phyloP scores from a whole-genome alignment of 306 rosid species.

The Prunus campanulata region DNA sequence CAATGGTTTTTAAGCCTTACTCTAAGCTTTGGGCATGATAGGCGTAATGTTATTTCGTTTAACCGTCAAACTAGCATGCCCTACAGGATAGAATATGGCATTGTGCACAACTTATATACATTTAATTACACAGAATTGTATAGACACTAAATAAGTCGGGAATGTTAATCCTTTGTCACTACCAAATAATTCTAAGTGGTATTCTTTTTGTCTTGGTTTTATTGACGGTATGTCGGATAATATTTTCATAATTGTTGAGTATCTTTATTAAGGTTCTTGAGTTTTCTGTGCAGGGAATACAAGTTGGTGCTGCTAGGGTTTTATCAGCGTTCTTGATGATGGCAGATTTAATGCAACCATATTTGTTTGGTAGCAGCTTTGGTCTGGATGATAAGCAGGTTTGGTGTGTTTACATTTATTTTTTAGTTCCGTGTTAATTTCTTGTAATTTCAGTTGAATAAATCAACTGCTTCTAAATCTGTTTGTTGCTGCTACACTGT shows the following conservation, averaged over 20 bases:
- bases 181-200: neutral
- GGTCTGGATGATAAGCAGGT: slow-evolving; percentile 79
- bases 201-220: neutral
- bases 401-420: slow-evolving; percentile 18
- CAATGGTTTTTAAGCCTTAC: neutral
- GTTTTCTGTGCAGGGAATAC: slow-evolving; percentile 62
- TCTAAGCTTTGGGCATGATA: neutral
- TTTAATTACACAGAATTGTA: neutral
- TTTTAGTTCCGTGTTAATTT: slow-evolving; percentile 19
- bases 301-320: slow-evolving; percentile 76
- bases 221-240: neutral
- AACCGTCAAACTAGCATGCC: neutral
- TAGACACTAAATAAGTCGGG: neutral
- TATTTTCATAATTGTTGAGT: slow-evolving; percentile 4
- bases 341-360: slow-evolving; percentile 58
- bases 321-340: slow-evolving; percentile 59
- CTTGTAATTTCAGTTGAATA: slow-evolving; percentile 12
- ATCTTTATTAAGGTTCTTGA: slow-evolving; percentile 17
- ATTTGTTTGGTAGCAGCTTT: slow-evolving; percentile 59
- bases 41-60: neutral
- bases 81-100: neutral
- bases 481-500: slow-evolving; percentile 14
- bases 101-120: neutral
- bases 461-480: slow-evolving; percentile 12
- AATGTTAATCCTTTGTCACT: neutral